Conservation (phyloP, 148 eudicot genomes). For the Persicaria tinctoria region DNA sequence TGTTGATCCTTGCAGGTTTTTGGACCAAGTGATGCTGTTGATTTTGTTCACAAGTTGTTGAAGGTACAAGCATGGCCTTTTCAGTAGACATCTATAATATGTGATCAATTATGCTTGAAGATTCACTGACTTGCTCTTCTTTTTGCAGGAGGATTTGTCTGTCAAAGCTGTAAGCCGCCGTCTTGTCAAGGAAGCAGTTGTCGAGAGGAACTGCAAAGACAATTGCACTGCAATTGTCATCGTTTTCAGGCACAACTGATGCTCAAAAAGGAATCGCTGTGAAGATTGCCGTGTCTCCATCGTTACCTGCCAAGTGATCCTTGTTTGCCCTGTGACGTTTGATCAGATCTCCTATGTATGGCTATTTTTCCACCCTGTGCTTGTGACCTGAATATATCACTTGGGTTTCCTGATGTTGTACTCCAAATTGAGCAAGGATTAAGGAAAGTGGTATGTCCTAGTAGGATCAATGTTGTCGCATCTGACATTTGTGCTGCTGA, state of each 20-base stretch:
- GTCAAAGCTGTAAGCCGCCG: conserved; percentile 55
- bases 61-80: conserved; percentile 35
- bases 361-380: background rate
- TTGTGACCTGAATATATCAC: conserved; percentile 1
- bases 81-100: background rate
- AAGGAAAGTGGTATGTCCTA: background rate
- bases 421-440: background rate
- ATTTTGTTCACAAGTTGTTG: conserved; percentile 59
- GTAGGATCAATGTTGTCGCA: too few species aligned
- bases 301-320: background rate
- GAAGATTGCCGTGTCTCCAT: background rate
- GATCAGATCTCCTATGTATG: background rate
- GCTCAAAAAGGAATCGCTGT: background rate
- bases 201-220: conserved; percentile 75
- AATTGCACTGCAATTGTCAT: conserved; percentile 79
- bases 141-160: conserved; percentile 60
- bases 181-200: conserved; percentile 70
- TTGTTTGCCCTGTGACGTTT: background rate
- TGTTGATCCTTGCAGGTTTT: conserved; percentile 44
- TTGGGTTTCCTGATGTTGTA: background rate
- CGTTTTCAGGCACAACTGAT: conserved; percentile 39
- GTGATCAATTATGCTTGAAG: background rate
- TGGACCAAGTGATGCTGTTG: conserved; percentile 86
- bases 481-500: background rate
- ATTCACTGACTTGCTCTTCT: background rate